These are phyloP conservation scores for Fabrea salina DNA, from an alignment of 169 alveolate species.

Conservation along the genomic window DNA sequence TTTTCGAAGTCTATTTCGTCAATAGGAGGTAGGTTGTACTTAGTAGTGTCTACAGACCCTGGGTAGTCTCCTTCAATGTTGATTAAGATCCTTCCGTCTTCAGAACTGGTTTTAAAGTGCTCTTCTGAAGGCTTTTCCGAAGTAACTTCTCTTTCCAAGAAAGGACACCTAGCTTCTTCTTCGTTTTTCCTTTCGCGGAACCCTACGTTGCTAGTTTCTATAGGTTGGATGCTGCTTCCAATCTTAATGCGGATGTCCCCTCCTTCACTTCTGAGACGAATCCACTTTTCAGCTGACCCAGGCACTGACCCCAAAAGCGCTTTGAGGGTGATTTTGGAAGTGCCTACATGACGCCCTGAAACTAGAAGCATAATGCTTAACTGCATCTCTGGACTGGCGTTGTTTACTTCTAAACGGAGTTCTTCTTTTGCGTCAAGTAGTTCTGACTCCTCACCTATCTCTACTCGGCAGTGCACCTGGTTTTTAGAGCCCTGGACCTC, in stretches of 20 bases:
- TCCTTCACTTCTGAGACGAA: conserved; percentile 9
- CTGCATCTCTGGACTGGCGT: no score
- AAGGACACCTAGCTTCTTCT: background rate
- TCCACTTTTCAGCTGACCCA: conserved; percentile 12
- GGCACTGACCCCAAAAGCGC: background rate
- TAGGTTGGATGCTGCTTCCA: background rate
- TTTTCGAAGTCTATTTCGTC: background rate
- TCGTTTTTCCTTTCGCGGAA: background rate
- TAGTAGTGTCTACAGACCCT: background rate
- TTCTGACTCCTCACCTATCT: no score
- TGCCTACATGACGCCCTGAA: no score
- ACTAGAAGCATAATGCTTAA: no score
- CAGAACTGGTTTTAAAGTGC: conserved; percentile 22
- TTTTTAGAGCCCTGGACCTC: no score
- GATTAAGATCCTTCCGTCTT: no score
- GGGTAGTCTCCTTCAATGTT: background rate
- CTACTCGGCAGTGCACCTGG: no score
- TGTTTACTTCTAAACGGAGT: no score
- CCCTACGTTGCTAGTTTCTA: background rate
- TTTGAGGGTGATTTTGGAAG: background rate
- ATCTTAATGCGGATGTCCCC: background rate
- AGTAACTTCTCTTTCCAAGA: background rate
- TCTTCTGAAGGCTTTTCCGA: background rate
- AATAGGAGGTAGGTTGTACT: background rate
- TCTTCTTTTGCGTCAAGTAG: no score